A percentile compares a stretch with the other conserved stretches of the same genome.
These are phyloP conservation scores for Ganoderma resinaceum DNA, from an alignment of 1,284 basidiomycete genomes.

Conservation along the genomic window DNA sequence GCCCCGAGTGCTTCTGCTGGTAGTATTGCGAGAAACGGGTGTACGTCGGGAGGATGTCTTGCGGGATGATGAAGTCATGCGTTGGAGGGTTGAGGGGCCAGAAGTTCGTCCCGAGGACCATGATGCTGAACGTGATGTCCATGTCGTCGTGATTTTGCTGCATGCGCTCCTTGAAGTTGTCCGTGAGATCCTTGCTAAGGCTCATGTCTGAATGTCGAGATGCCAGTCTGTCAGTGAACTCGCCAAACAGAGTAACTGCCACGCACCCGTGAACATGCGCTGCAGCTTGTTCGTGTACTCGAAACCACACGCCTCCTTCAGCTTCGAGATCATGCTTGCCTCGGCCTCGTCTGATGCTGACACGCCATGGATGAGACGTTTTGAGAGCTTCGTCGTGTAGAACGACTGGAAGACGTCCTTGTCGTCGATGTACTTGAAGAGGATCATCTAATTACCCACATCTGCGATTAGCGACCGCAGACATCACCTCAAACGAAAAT, in stretches of 20 bases:
- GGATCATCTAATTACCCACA: slow-evolving; percentile 75
- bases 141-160: slow-evolving; percentile 82
- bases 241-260: neutral
- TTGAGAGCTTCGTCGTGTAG: slow-evolving; percentile 96
- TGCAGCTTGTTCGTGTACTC: slow-evolving; percentile 99
- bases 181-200: slow-evolving; percentile 94
- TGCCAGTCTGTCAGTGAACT: slow-evolving; percentile 15
- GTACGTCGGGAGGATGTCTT: slow-evolving; percentile 87
- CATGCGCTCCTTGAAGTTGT: slow-evolving; percentile 97
- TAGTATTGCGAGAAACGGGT: slow-evolving; percentile 96
- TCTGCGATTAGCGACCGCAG: neutral
- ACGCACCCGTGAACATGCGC: slow-evolving; percentile 94
- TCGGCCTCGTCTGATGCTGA: slow-evolving; percentile 98
- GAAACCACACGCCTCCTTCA: slow-evolving; percentile 98
- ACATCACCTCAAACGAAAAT: neutral
- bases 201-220: slow-evolving; percentile 77
- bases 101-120: slow-evolving; percentile 95
- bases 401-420: slow-evolving; percentile 99
- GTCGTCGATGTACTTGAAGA: slow-evolving; percentile 99
- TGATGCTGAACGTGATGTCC: slow-evolving; percentile 91
- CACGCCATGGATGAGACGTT: slow-evolving; percentile 91
- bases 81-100: slow-evolving; percentile 91
- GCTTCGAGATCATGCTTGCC: slow-evolving; percentile 97
- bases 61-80: slow-evolving; percentile 90
- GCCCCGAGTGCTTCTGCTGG: slow-evolving; percentile 92